Conservation (phyloP, 225 moss, liverwort and hornwort species). For the Physcomitrellopsis africana region DNA sequence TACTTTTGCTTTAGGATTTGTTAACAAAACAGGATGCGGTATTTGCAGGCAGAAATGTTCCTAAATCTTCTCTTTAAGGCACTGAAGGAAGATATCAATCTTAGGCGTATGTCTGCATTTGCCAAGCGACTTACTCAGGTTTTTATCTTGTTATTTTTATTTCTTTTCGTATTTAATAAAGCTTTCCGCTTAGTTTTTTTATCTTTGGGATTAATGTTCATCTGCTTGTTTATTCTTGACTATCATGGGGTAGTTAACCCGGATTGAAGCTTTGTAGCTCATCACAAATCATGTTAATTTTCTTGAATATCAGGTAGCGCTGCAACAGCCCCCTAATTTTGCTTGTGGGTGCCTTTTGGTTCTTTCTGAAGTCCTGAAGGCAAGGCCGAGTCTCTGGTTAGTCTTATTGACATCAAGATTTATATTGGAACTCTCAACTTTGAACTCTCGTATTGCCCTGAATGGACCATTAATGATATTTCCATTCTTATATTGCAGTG, state of each 20-base stretch:
- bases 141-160: not conserved
- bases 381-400: slow-evolving; percentile 90
- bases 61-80: slow-evolving; percentile 90
- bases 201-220: slow-evolving; percentile 5
- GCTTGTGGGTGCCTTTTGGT: slow-evolving; percentile 86
- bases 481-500: slow-evolving; percentile 1
- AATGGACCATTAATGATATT: not conserved
- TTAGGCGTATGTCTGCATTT: slow-evolving; percentile 88
- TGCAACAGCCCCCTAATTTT: slow-evolving; percentile 91
- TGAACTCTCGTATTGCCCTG: not conserved
- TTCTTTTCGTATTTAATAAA: not conserved
- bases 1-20: not conserved
- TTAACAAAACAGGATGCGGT: slow-evolving; percentile 5
- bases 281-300: slow-evolving; percentile 8
- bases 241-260: slow-evolving; percentile 9
- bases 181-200: not conserved
- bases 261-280: slow-evolving; percentile 23
- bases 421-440: not conserved
- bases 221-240: slow-evolving; percentile 14
- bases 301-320: slow-evolving; percentile 65
- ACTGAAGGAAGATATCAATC: slow-evolving; percentile 84
- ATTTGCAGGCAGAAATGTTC: slow-evolving; percentile 92
- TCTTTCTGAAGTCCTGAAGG: slow-evolving; percentile 90
- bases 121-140: slow-evolving; percentile 94
- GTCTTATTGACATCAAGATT: slow-evolving; percentile 19